These are phyloP conservation scores for Pseudozyma thailandica DNA, from an alignment of 1,284 basidiomycete species.

Conservation along the genomic window DNA sequence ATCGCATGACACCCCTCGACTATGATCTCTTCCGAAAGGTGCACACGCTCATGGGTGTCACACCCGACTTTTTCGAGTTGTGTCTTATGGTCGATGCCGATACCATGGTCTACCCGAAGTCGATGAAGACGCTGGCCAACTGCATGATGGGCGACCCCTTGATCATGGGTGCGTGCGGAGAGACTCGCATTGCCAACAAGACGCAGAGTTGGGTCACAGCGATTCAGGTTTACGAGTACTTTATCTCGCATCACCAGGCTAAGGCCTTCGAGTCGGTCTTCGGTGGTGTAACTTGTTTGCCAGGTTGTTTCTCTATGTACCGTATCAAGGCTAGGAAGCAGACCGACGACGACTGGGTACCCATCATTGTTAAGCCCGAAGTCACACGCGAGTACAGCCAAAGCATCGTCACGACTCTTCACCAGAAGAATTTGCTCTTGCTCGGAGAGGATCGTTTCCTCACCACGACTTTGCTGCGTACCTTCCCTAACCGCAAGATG, in stretches of 20 bases:
- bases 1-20: conserved; percentile 96
- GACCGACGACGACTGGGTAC: conserved; percentile 92
- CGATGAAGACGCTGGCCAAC: conserved; percentile 69
- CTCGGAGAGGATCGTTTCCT: conserved; percentile 99
- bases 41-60: conserved; percentile 96
- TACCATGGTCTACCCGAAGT: conserved; percentile 70
- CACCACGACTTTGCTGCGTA: conserved; percentile 76
- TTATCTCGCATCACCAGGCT: conserved; percentile 97
- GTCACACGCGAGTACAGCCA: conserved; percentile 98
- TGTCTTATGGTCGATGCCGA: conserved; percentile 99
- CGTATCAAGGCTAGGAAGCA: conserved; percentile 89
- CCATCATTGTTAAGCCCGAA: conserved; percentile 95
- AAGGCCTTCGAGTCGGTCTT: conserved; percentile 99
- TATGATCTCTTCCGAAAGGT: conserved; percentile 98
- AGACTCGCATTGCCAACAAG: conserved; percentile 98
- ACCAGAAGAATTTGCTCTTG: conserved; percentile 96
- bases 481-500: conserved; percentile 96
- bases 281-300: conserved; percentile 98
- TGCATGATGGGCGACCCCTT: conserved; percentile 97
- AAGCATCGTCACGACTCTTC: conserved; percentile 88
- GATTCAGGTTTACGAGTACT: conserved; percentile 99
- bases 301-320: conserved; percentile 99
- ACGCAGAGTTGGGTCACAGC: conserved; percentile 92
- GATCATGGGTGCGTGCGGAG: conserved; percentile 99
- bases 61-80: conserved; percentile 97